Evolutionary conservation across 805 yeast genomes (phyloP).

Genomic region (Candida ulmi): DNA sequence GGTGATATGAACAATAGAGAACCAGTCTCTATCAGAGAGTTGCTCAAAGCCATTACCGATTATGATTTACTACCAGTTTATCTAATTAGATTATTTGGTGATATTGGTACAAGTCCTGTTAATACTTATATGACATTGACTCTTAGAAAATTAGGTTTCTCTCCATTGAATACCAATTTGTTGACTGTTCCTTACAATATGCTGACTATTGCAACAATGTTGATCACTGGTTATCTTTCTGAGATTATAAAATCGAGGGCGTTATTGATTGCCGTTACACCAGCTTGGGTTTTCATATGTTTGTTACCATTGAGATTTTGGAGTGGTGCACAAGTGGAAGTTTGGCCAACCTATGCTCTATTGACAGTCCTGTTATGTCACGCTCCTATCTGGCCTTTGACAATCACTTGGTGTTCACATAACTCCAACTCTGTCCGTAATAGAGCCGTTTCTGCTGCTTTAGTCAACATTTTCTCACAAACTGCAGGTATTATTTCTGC

Average conservation of each 20-base stretch:
- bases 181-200: conserved; percentile 46
- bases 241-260: conserved; percentile 31
- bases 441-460: conserved; percentile 59
- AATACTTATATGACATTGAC: conserved; percentile 42
- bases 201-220: conserved; percentile 30
- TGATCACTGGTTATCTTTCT: conserved; percentile 31
- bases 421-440: conserved; percentile 59
- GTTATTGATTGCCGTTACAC: conserved; percentile 21
- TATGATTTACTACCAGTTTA: conserved; percentile 54
- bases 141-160: conserved; percentile 44
- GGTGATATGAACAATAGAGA: conserved; percentile 63
- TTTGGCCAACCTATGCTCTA: conserved; percentile 39
- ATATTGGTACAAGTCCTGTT: conserved; percentile 33
- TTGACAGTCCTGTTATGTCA: conserved; percentile 33
- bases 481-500: conserved; percentile 48
- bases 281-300: conserved; percentile 34
- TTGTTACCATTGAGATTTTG: conserved; percentile 31
- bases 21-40: conserved; percentile 36
- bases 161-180: conserved; percentile 45
- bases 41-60: conserved; percentile 39
- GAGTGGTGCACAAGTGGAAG: conserved; percentile 32
- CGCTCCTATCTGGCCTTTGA: conserved; percentile 48
- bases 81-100: conserved; percentile 37
- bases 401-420: conserved; percentile 55
- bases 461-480: conserved; percentile 62